These are phyloP conservation scores for Senecio squalidus DNA, from an alignment of 140 eudicot species.

Conservation along the genomic window DNA sequence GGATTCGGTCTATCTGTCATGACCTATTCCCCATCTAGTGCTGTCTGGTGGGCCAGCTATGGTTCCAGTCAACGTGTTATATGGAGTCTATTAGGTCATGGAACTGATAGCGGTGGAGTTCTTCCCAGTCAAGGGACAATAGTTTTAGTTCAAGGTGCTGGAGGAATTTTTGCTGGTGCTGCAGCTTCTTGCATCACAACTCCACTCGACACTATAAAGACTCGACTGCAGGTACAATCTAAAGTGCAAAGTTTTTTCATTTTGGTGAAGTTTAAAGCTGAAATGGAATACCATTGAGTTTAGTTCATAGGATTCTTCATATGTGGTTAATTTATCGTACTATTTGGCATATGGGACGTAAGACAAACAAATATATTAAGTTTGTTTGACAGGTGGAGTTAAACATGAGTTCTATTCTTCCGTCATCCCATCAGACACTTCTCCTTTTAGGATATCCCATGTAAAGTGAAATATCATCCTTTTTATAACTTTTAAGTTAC, in stretches of 20 bases:
- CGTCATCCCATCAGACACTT: background rate
- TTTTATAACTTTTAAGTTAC: background rate
- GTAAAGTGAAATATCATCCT: background rate
- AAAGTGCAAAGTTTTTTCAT: background rate
- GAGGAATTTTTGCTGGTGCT: conserved; percentile 84
- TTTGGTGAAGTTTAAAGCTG: background rate
- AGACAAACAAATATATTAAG: background rate
- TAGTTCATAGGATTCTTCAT: background rate
- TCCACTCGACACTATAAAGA: conserved; percentile 89
- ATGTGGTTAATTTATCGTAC: background rate
- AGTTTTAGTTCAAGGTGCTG: conserved; percentile 79
- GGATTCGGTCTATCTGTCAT: conserved; percentile 93
- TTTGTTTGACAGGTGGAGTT: background rate
- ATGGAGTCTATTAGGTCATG: conserved; percentile 81
- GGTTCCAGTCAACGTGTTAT: conserved; percentile 98
- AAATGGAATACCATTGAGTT: background rate
- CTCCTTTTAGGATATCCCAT: background rate
- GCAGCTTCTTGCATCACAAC: conserved; percentile 87
- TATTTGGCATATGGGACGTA: background rate
- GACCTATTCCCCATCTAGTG: conserved; percentile 98
- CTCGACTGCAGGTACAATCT: conserved; percentile 68
- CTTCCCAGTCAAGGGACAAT: conserved; percentile 54
- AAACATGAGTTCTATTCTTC: background rate
- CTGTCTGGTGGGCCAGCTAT: conserved; percentile 99
- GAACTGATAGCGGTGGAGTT: conserved; percentile 35